These are phyloP conservation scores for Melocanna baccifera DNA, from an alignment of 176 grass and related monocot genomes.

Conservation along the genomic window DNA sequence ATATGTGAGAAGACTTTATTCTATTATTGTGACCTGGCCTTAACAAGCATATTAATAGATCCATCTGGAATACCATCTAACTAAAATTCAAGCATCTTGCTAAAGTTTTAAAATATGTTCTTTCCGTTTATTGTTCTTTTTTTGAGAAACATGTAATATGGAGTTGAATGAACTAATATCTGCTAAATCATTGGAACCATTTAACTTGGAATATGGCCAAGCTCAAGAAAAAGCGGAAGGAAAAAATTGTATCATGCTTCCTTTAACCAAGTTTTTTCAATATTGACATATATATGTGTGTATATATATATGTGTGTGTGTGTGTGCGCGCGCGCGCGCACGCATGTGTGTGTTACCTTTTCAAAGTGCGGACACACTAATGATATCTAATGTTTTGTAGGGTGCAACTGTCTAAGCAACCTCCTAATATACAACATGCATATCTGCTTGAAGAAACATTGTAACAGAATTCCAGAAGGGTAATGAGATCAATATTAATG, in stretches of 20 bases:
- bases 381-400: background rate
- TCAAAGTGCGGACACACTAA: background rate
- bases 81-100: background rate
- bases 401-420: constrained; percentile 3
- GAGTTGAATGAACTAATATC: background rate
- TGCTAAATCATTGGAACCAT: background rate
- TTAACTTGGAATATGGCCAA: background rate
- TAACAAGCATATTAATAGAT: background rate
- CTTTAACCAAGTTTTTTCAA: background rate
- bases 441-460: constrained; percentile 11
- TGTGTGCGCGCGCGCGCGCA: fast-evolving
- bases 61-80: background rate
- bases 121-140: background rate
- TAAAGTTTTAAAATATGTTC: background rate
- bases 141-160: background rate
- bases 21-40: background rate
- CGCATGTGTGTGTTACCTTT: background rate
- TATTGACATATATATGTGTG: background rate
- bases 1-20: background rate
- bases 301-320: too few relatives aligned
- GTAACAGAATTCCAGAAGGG: constrained; percentile 8
- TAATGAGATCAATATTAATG: constrained; percentile 9
- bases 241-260: background rate
- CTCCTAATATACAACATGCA: background rate
- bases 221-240: constrained; percentile 7